Conservation (phyloP, 495 filamentous ascomycete genomes). For the Penicillium flavigenum region DNA sequence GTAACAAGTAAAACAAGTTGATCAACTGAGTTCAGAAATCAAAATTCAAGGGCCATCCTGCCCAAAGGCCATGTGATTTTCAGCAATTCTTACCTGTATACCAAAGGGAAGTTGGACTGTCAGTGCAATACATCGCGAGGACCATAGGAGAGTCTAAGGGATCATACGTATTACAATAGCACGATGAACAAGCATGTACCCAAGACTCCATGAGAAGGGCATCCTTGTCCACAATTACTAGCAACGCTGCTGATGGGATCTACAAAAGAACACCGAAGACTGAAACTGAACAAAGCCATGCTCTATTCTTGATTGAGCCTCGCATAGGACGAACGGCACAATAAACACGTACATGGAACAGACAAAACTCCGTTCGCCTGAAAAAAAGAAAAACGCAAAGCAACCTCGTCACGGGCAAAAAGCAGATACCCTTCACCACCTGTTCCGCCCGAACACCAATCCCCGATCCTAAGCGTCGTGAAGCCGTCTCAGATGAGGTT, state of each 20-base stretch:
- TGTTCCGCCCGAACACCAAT: slow-evolving; percentile 38
- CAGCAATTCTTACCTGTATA: too few species aligned
- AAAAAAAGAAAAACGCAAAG: slow-evolving; percentile 21
- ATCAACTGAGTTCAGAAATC: too few species aligned
- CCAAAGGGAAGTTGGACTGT: too few species aligned
- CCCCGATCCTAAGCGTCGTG: slow-evolving; percentile 31
- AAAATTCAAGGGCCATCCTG: too few species aligned
- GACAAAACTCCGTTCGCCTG: slow-evolving; percentile 31
- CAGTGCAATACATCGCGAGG: too few species aligned
- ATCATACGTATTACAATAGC: too few species aligned
- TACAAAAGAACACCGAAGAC: neutral
- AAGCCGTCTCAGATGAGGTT: slow-evolving; percentile 33
- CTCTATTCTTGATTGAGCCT: slow-evolving; percentile 28
- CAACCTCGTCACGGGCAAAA: slow-evolving; percentile 26
- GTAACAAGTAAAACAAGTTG: too few species aligned
- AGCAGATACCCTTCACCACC: slow-evolving; percentile 26
- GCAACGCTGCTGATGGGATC: neutral
- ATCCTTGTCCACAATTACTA: neutral
- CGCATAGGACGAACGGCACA: slow-evolving; percentile 17
- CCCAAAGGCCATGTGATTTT: too few species aligned
- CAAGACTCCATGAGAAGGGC: neutral
- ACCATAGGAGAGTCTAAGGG: too few species aligned
- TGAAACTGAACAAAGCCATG: slow-evolving; percentile 22
- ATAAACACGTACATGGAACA: slow-evolving; percentile 28
- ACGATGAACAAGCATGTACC: neutral